Conservation (phyloP, 2,329 filamentous ascomycete species). For the Calonectria pauciramosa region DNA sequence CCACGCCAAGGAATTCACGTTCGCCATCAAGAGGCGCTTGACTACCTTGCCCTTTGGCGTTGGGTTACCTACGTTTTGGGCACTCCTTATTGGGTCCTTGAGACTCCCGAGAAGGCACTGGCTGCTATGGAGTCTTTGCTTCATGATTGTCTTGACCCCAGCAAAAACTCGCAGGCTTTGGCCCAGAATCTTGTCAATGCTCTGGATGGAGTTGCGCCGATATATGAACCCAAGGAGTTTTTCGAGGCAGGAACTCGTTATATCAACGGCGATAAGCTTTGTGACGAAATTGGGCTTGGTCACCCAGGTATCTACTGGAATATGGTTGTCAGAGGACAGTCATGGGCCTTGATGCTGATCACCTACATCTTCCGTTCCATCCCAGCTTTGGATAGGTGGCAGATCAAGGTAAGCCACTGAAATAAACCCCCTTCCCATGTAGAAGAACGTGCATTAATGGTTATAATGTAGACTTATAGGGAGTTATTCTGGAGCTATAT, state of each 20-base stretch:
- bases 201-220: slow-evolving; percentile 2
- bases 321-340: slow-evolving; percentile 7
- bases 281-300: slow-evolving; percentile 3
- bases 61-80: slow-evolving; percentile 17
- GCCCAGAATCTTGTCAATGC: slow-evolving; percentile 3
- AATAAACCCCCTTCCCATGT: background rate
- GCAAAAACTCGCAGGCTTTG: background rate
- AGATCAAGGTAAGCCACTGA: background rate
- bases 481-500: slow-evolving; percentile 7
- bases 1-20: slow-evolving; percentile 24
- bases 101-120: background rate
- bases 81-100: slow-evolving; percentile 7
- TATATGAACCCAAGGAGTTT: slow-evolving; percentile 7
- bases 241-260: slow-evolving; percentile 15
- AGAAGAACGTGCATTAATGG: background rate
- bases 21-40: slow-evolving; percentile 13
- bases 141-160: slow-evolving; percentile 5
- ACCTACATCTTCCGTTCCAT: slow-evolving; percentile 11
- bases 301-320: background rate
- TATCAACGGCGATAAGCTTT: slow-evolving; percentile 14
- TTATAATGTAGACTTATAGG: background rate
- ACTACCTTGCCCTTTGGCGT: slow-evolving; percentile 24
- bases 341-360: background rate
- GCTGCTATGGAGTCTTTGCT: slow-evolving; percentile 10
- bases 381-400: slow-evolving; percentile 9